Base-by-base conservation (phyloP, 2,329 filamentous ascomycete species). In the Hypoxylon sp. region DNA sequence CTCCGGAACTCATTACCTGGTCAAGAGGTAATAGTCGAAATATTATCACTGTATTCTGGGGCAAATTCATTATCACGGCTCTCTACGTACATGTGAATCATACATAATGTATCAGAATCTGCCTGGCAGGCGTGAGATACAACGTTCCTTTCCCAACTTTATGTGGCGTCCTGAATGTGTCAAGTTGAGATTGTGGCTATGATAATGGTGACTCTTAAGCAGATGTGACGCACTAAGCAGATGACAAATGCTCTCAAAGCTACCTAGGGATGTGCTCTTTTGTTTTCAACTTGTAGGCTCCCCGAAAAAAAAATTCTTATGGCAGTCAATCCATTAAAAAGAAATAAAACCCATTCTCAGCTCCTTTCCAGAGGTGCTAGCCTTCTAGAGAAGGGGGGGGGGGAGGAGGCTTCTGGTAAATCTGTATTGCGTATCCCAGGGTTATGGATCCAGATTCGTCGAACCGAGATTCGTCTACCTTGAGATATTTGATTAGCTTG, bases 391-490 rank as follows among this genome's bases (percentile, higher is more conserved):
- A 44, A 11, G 10, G 7, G 7, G 40, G 20, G 40, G 40, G 17
- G 8, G 7, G 3, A 42, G 57, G 55, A 63, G 35, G 27, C 62
- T 46, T 33, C 30, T 56, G 60, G 37, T 27, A 59, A 44, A 44
- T 59, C 37, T 58, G 37, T 54, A 49, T 70, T 46, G 54, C 30
- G 56, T 61, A 66, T 66, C 67, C 69, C 66, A 67, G 60, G 48
- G 58, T 58, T 66, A 64, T 33, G 66, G 67, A 63, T 63, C 64
- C 61, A 69, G 69, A 70, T 70, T 72, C 25, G 64, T 66, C 65
- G 66, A 68, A 72, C 66, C 69, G 69, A 72, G 69, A 69, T 72
- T 70, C 59, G 55, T 57, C 66, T 67, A 30, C 48, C 44, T 51
- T 54, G 33, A 61, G 68, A 68, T 69, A 64, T 33, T 35, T 64